phyloP scores from a whole-genome alignment of 768 basidiomycete species.

The Cystobasidiopsis lactophilus region DNA sequence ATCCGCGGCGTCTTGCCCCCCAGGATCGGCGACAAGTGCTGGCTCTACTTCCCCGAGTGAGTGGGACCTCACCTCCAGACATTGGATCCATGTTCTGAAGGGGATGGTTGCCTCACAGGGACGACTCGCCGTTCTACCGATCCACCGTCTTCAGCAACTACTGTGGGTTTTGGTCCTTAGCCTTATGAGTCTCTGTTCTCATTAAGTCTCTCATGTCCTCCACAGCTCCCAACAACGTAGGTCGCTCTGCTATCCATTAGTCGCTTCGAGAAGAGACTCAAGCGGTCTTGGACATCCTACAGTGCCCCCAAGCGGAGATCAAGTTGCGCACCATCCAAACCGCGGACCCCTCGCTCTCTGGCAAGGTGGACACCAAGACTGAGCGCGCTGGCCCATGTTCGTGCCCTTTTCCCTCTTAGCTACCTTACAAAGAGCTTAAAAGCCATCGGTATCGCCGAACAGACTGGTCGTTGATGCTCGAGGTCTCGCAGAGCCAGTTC shows the following conservation, averaged over 20 bases:
- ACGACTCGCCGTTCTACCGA: conserved; percentile 27
- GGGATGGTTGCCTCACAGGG: too few species aligned
- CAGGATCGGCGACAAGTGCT: conserved; percentile 26
- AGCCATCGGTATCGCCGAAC: too few species aligned
- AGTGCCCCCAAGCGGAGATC: conserved; percentile 15
- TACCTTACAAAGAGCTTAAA: too few species aligned
- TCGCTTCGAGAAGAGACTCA: background rate
- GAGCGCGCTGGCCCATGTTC: conserved; percentile 20
- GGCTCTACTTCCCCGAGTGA: conserved; percentile 24
- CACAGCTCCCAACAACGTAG: conserved; percentile 22
- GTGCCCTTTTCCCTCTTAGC: too few species aligned
- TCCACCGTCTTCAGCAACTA: conserved; percentile 29
- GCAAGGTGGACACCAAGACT: conserved; percentile 16
- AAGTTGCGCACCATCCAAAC: conserved; percentile 24
- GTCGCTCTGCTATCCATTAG: background rate
- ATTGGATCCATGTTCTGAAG: too few species aligned
- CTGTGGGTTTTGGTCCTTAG: conserved; percentile 4
- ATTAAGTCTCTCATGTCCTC: background rate
- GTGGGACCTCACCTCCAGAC: too few species aligned
- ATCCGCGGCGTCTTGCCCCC: conserved; percentile 24
- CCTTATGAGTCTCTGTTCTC: background rate
- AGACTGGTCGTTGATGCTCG: conserved; percentile 28
- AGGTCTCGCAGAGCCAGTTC: conserved; percentile 25
- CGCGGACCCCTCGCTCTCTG: conserved; percentile 21
- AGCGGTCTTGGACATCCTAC: background rate